phyloP scores from a whole-genome alignment of 108 stramenopile genomes.

The Stephanodiscus minutulus region DNA sequence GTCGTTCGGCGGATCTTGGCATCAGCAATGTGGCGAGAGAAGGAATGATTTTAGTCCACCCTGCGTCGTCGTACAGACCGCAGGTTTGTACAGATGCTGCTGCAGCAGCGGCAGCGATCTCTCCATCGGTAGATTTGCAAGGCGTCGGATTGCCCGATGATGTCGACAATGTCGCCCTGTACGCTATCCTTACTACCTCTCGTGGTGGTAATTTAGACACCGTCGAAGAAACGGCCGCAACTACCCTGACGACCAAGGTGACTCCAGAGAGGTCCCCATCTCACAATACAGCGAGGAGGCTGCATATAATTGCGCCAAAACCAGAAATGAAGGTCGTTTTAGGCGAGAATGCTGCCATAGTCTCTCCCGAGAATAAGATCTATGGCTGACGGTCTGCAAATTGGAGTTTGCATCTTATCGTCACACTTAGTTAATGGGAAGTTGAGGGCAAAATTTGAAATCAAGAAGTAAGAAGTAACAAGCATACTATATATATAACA shows the following conservation, averaged over 20 bases:
- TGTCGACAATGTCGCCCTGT: conserved; percentile 33
- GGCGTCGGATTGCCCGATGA: background rate
- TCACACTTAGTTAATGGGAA: too few species aligned
- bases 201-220: background rate
- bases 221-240: background rate
- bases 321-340: background rate
- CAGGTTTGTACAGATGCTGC: background rate
- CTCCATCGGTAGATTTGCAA: conserved; percentile 4
- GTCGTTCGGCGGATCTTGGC: background rate
- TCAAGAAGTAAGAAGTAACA: too few species aligned
- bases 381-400: too few species aligned
- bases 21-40: background rate
- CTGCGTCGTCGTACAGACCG: conserved; percentile 4
- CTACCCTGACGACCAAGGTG: background rate
- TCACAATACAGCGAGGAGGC: conserved; percentile 5
- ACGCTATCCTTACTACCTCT: conserved; percentile 3
- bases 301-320: conserved; percentile 2
- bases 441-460: too few species aligned
- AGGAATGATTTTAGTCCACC: conserved; percentile 6
- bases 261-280: background rate
- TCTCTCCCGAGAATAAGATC: conserved; percentile 23
- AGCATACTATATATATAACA: too few species aligned
- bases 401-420: too few species aligned
- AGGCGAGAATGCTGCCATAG: conserved; percentile 7
- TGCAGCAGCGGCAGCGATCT: background rate